These are phyloP conservation scores for Asterochloris sp. DNA, from an alignment of 139 green algal species.

Conservation along the genomic window DNA sequence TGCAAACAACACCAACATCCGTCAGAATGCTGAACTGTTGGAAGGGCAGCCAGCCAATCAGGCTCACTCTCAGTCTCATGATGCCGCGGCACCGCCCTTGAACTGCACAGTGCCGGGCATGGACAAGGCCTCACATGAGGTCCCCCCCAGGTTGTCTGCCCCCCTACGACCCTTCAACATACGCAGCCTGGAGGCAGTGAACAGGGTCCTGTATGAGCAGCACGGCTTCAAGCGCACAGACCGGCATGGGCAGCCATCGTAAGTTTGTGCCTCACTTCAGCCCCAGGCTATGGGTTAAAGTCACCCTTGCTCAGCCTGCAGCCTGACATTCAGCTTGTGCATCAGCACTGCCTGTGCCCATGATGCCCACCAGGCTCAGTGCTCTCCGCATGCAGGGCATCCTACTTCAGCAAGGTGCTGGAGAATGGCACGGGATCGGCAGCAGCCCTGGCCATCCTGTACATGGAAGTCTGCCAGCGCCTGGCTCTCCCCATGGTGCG, in stretches of 20 bases:
- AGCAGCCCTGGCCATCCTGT: slow-evolving; percentile 55
- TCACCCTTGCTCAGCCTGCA: neutral
- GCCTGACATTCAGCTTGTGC: neutral
- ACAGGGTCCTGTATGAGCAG: slow-evolving; percentile 52
- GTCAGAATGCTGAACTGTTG: no score
- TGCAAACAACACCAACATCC: no score
- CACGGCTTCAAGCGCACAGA: slow-evolving; percentile 59
- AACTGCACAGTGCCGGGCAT: neutral
- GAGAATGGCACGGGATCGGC: slow-evolving; percentile 46
- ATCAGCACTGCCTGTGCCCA: neutral
- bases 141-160: neutral
- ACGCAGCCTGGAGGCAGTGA: slow-evolving; percentile 45
- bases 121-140: neutral
- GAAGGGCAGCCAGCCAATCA: no score
- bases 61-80: no score
- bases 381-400: slow-evolving; percentile 31
- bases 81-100: neutral
- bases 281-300: neutral
- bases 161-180: slow-evolving; percentile 6
- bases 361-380: neutral
- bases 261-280: neutral
- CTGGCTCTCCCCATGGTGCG: slow-evolving; percentile 39
- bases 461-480: slow-evolving; percentile 54
- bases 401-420: slow-evolving; percentile 46
- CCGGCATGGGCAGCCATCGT: slow-evolving; percentile 44